These are phyloP conservation scores for Populus hybrid DNA, from an alignment of 441 rosid genomes.

Conservation along the genomic window DNA sequence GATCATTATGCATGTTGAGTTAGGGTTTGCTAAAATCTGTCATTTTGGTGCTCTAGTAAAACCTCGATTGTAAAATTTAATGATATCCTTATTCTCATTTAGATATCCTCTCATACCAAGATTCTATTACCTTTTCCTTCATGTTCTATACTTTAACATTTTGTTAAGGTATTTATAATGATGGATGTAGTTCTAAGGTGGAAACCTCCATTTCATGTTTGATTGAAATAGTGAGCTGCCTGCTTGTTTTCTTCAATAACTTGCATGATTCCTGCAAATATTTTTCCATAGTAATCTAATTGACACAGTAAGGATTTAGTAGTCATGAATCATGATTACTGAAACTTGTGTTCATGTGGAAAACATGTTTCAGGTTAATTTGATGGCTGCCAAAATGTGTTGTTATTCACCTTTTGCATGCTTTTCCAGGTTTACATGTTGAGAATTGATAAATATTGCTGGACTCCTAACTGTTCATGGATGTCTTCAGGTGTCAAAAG, in stretches of 20 bases:
- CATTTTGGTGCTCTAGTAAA: no score
- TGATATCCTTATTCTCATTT: not conserved
- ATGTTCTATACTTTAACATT: not conserved
- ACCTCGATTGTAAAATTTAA: no score
- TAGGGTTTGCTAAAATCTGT: no score
- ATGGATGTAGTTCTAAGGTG: not conserved
- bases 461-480: not conserved
- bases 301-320: not conserved
- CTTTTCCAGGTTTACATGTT: not conserved
- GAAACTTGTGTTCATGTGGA: not conserved
- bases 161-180: not conserved
- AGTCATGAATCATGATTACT: not conserved
- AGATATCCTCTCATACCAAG: not conserved
- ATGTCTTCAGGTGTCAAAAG: conserved; percentile 67
- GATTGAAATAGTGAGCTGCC: conserved; percentile 8
- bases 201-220: not conserved
- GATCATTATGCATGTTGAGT: no score
- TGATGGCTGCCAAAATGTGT: not conserved
- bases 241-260: not conserved
- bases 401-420: not conserved
- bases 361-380: not conserved
- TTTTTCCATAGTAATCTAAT: not conserved
- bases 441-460: not conserved
- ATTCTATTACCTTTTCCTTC: not conserved
- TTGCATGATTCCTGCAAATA: not conserved